Evolutionary conservation across 2,329 filamentous ascomycete genomes (phyloP).

Genomic region (Neonectria punicea): DNA sequence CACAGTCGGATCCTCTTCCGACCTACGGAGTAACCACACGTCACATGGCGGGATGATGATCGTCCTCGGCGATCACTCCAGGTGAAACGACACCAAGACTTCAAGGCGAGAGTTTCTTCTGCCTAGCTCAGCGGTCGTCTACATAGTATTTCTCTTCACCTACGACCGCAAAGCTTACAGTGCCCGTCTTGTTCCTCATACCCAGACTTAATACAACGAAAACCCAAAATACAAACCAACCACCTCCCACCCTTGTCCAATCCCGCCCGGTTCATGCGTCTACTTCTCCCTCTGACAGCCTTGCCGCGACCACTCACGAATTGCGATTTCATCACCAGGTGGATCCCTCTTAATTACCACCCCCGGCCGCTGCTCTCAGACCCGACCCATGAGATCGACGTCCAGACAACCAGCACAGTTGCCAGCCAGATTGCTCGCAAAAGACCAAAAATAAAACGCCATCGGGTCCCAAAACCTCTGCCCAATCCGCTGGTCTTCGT

Average conservation of each 20-base stretch:
- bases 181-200: neutral
- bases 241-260: neutral
- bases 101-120: constrained; percentile 6
- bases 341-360: neutral
- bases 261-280: neutral
- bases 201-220: neutral
- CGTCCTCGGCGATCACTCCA: constrained; percentile 9
- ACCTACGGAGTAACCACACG: constrained; percentile 1
- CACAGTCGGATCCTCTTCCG: neutral
- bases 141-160: neutral
- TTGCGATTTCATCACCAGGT: neutral
- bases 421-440: neutral
- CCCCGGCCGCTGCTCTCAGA: neutral
- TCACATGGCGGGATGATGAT: constrained; percentile 18
- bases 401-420: neutral
- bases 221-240: neutral
- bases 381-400: constrained; percentile 2
- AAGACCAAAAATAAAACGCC: neutral
- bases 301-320: neutral
- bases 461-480: neutral
- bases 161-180: neutral
- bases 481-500: neutral
- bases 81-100: constrained; percentile 13
- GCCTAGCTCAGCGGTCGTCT: neutral
- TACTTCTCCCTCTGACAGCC: neutral